Evolutionary conservation across 305 asterid species (phyloP), one percentile per base, ranked within the genome.

Genomic region (Fraxinus ornus): DNA sequence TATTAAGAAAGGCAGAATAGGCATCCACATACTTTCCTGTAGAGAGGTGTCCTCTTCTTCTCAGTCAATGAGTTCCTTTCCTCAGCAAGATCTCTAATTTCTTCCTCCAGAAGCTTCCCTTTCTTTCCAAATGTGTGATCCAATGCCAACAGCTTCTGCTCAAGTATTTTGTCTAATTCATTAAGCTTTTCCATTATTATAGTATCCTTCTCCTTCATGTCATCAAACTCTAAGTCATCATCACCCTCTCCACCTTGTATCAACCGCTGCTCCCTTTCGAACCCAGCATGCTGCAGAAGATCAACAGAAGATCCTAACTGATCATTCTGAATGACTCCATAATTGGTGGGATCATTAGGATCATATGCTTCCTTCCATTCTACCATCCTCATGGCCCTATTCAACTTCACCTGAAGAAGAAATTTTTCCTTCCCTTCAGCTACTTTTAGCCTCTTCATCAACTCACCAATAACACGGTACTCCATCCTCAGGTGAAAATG

Each of bases 81-180:
- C 86, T 95, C 98, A 26, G 97, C 99, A 82, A 95, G 97, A 86
- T 93, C 94, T 90, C 91, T 89, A 79, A 95, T 95, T 84, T 95
- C 97, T 89, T 95, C 98, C 90, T 94, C 98, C 21, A 93, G 80
- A 44, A 87, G 83, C 87, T 91, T 95, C 68, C 97, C 99, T 86
- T 86, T 94, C 91, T 86, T 93, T 62, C 97, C 98, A 82, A 93
- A 94, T 5, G 97, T 94, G 84, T 93, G 92, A 81, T 94, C 98
- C 93, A 95, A 87, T 57, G 87, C 91, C 12, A 93, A 95, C 81
- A 95, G 86, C 81, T 92, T 95, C 89, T 89, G 82, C 87, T 94
- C 98, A 47, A 94, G 96, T 70, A 82, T 77, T 86, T 88, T 89
- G 83, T 95, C 99, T 78, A 95, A 86, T 81, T 85, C 93, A 60